Evolutionary conservation across 148 eudicot species (phyloP).

Genomic region (Chenopodium berlandieri): DNA sequence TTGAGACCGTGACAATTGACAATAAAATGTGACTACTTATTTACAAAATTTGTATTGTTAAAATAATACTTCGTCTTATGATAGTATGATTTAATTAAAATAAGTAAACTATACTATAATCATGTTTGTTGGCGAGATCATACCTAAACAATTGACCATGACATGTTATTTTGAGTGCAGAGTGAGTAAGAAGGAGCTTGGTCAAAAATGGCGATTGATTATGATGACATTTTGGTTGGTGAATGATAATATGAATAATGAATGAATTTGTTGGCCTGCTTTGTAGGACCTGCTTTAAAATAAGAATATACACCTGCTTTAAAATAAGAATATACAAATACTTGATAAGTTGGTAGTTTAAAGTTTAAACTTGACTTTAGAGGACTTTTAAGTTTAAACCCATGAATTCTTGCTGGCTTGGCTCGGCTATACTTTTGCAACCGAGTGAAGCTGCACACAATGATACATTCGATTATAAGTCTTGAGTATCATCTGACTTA

Average conservation of each 20-base stretch:
- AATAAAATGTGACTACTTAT: slow-evolving; percentile 16
- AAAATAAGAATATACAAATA: neutral
- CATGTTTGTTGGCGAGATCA: neutral
- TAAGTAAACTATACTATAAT: neutral
- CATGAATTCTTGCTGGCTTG: neutral
- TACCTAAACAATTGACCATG: slow-evolving; percentile 10
- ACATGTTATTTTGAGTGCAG: neutral
- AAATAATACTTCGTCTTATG: neutral
- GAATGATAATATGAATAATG: neutral
- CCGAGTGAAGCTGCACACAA: neutral
- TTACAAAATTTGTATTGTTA: neutral
- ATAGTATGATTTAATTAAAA: neutral
- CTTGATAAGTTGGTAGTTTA: neutral
- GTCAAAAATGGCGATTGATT: neutral
- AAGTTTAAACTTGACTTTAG: neutral
- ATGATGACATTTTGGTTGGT: neutral
- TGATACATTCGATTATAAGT: too few species aligned
- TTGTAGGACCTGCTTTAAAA: slow-evolving; percentile 10
- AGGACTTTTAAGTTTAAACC: too few species aligned
- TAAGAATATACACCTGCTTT: neutral
- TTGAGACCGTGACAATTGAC: slow-evolving; percentile 18
- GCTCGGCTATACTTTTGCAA: neutral
- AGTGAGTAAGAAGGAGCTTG: neutral
- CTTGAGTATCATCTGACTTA: too few species aligned
- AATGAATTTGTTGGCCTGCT: slow-evolving; percentile 19